Base-by-base conservation (phyloP, 2,329 filamentous ascomycete genomes). In the Aspergillus arachidicola region DNA sequence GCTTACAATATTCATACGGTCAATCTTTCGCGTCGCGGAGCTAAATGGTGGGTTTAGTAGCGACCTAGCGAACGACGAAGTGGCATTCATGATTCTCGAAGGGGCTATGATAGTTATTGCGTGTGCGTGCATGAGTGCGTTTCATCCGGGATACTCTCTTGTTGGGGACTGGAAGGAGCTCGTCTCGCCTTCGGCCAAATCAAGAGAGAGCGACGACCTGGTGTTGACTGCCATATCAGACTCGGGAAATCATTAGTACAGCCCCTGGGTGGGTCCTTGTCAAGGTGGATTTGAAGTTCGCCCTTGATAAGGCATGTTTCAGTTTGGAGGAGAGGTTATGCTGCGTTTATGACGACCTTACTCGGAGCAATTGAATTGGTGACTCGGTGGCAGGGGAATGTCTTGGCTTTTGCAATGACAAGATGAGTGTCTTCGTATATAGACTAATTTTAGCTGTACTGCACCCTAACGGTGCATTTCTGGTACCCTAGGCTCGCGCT, bases 51-150 rank as follows among this genome's bases (percentile, higher is more conserved):
- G 83, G 2, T 85, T 83, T 74, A 61, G 78, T 10, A 80, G 79
- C 53, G 68, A 75, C 7, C 65, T 85, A 12, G 84, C 84, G 69
- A 81, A 84, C 64, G 74, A 85, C 23, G 79, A 86, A 69, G 64
- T 77, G 3, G 77, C 82, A 1, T 86, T 85, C 67, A 82, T 86
- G 72, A 70, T 83, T 5, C 75, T 86, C 1, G 84, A 86, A 65
- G 83, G 84, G n/a, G 79, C 80, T 4, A 85, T 86, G 82, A 82
- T 87, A 57, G 75, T 76, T 4, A 70, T 85, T 14, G 79, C 84
- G 2, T 75, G 78, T n/a, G 61, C 80, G 4, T 73, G 70, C 1
- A 71, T 86, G 63, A 86, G 82, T 1, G 65, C 77, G 1, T 78
- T 83, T 56, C 84, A 86, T 67, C 84, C 84, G 0, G 80, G 79